Base-by-base conservation (phyloP, 805 yeast genomes). In the Myxozyma udenii region DNA sequence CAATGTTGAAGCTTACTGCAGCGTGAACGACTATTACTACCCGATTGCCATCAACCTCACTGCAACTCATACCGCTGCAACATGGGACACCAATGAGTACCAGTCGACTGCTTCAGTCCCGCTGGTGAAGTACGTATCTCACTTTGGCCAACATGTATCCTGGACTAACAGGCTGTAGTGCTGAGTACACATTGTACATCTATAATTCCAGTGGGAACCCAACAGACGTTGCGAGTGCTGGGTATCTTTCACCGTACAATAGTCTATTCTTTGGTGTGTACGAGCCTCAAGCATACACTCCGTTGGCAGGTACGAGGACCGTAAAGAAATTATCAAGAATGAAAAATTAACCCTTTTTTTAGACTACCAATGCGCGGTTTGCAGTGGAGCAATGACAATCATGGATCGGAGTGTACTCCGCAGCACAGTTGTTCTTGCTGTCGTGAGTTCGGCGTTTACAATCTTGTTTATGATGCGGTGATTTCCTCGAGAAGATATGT, bases 1-100 rank as follows among this genome's bases (percentile, higher is more conserved):
- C 40, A 70, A 72, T 45, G 65, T 71, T 33, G 71, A 68, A 49
- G 71, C 71, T 3, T 58, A 60, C 41, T 72, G 75, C 62, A 61
- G 71, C 21, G 45, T 51, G 42, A 72, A 71, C 60, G 44, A 55
- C 25, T 65, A 70, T 50, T 65, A 70, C 4, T 69, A 68, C 50
- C 71, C 74, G 3, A 48, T 71, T 25, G 71, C 74, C 1, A 55
- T 49, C 2, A 67, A 68, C 53, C 63, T 65, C 33, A 50, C 68
- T 1, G 53, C 66, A 33, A 49, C 62, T 33, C 57, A 65, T 9
- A 64, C 68, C 12, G 43, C 55, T 35, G 55, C 62, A 16, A 65
- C 67, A 6, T 71, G 75, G 75, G 68, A 71, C 50, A 69, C 75
- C 3, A 54, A 60, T 30, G 63, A 52, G 32, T 60, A 53, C 46